Evolutionary conservation across 73 alveolate species (phyloP), one percentile per base, ranked within the genome.

Genomic region (Tetrahymena borealis): DNA sequence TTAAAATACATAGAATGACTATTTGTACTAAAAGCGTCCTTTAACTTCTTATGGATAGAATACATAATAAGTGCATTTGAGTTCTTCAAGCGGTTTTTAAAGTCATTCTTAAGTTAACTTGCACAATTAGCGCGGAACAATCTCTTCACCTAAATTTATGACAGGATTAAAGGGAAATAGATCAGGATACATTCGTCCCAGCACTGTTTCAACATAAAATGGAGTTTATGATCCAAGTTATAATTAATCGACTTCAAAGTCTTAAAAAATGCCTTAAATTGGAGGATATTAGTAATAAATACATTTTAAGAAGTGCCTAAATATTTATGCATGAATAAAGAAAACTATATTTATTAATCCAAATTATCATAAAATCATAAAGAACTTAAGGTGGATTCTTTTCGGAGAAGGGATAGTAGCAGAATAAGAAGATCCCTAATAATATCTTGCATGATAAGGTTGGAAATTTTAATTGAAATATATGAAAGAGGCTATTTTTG

Each of bases 211-310:
- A 60, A 60, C 85, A 18, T 60, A 60, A 60, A 60, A 60, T 6
- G 85, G 85, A 60, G 85, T 60, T 60, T 60, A 60, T 60, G 85
- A 60, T 60, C 79, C 79, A 43, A 43, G 79, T n/a, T 43, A 43
- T 10, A 60, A 60, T 60, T 60, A 60, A 60, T 60, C 85, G 37
- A 60, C 85, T 4, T 24, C 33, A 13, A 60, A 60, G 10, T 60
- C 85, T 18, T 60, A 60, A 60, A 60, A 60, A 60, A 60, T 60
- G 85, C 85, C 85, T 20, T 35, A 60, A 60, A 60, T 60, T 24
- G 28, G 28, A 7, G 85, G 85, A 60, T 16, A n/a, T n/a, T n/a
- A 20, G 85, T 60, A 60, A 2, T 24, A 9, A 35, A 60, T 6
- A 24, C 2, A 20, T 60, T 60, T 18, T 60, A n/a, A n/a, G n/a